Conservation (phyloP, 2,329 filamentous ascomycete genomes). For the Penicillium sp. region DNA sequence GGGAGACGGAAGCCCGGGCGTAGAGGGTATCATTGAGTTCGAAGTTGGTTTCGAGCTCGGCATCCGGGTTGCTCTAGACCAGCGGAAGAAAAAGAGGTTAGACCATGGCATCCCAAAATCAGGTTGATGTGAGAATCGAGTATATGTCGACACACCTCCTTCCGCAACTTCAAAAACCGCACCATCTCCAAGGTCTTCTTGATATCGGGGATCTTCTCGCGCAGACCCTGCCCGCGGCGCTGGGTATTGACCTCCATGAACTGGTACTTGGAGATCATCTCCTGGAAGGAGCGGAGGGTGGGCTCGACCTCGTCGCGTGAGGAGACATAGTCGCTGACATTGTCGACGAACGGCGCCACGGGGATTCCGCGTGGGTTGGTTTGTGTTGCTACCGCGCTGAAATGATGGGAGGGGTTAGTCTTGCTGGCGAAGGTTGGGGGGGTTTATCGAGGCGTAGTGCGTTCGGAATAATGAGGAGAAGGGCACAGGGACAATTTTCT, state of each 20-base stretch:
- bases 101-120: neutral
- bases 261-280: constrained; percentile 83
- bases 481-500: neutral
- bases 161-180: constrained; percentile 74
- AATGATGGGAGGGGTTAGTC: constrained; percentile 24
- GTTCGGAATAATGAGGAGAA: neutral
- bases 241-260: constrained; percentile 98
- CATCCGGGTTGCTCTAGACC: constrained; percentile 38
- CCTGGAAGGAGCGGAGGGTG: constrained; percentile 50
- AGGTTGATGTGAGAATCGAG: neutral
- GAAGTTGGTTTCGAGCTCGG: constrained; percentile 84
- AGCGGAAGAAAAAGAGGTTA: neutral
- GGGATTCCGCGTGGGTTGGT: constrained; percentile 51
- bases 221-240: constrained; percentile 75
- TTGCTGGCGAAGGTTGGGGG: neutral
- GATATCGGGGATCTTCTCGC: constrained; percentile 96
- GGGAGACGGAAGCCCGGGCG: constrained; percentile 78
- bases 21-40: constrained; percentile 96
- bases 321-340: constrained; percentile 50
- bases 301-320: constrained; percentile 48
- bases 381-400: constrained; percentile 29
- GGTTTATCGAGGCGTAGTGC: neutral
- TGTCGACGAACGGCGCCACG: constrained; percentile 49
- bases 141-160: constrained; percentile 57
- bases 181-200: constrained; percentile 94